A percentile compares a stretch with the other conserved stretches of the same genome.
These are phyloP conservation scores for Dioszegia aurantiaca DNA, from an alignment of 768 basidiomycete genomes.

Conservation along the genomic window DNA sequence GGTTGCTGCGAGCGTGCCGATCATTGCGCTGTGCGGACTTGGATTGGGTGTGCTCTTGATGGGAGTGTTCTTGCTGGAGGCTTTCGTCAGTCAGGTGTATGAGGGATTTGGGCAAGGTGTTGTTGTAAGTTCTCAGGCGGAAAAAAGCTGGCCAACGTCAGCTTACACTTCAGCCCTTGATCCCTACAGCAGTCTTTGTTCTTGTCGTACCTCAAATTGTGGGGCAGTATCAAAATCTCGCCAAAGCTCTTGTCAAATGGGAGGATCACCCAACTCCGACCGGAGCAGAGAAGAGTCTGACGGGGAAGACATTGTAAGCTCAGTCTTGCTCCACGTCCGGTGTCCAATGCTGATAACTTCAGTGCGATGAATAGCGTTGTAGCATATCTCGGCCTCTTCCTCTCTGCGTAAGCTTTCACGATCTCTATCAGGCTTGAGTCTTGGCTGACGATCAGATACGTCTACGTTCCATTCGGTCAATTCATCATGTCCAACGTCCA, in stretches of 20 bases:
- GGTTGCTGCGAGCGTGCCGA: constrained; percentile 43
- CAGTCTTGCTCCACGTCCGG: not conserved
- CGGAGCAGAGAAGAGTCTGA: constrained; percentile 72
- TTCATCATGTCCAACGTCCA: constrained; percentile 67
- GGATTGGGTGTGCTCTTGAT: constrained; percentile 70
- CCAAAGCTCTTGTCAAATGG: constrained; percentile 72
- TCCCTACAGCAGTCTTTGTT: constrained; percentile 79
- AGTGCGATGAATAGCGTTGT: constrained; percentile 76
- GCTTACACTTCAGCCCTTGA: constrained; percentile 61
- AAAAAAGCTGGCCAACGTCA: not conserved
- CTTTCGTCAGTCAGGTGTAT: constrained; percentile 84
- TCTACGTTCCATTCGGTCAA: constrained; percentile 92
- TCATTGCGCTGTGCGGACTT: constrained; percentile 66
- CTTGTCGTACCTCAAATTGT: constrained; percentile 76
- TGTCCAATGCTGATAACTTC: constrained; percentile 10
- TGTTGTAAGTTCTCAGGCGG: constrained; percentile 60
- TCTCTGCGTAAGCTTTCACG: constrained; percentile 65
- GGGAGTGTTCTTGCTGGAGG: constrained; percentile 70
- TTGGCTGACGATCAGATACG: constrained; percentile 53
- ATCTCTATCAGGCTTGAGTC: not conserved
- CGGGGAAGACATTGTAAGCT: constrained; percentile 74
- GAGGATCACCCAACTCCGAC: constrained; percentile 86
- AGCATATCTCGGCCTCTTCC: constrained; percentile 82
- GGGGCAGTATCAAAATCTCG: constrained; percentile 66
- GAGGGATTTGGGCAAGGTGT: constrained; percentile 76